phyloP scores from a whole-genome alignment of 2,329 filamentous ascomycete genomes.

The Calonectria leucothoes region DNA sequence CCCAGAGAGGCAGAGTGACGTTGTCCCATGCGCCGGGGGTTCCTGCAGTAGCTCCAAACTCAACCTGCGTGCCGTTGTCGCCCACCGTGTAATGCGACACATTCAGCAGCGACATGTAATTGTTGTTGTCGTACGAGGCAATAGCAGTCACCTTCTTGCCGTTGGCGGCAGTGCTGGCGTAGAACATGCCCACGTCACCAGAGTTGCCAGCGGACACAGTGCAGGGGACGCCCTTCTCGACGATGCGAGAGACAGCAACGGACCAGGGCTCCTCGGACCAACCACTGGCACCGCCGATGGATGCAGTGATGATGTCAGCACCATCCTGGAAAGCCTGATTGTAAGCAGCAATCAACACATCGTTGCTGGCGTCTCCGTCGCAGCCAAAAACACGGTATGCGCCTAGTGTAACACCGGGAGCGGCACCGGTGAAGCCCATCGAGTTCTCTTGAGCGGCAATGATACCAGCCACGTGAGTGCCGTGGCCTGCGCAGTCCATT shows the following conservation, averaged over 20 bases:
- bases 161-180: conserved; percentile 60
- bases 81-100: conserved; percentile 55
- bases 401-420: conserved; percentile 66
- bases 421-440: conserved; percentile 68
- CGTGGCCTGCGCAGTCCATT: conserved; percentile 68
- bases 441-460: conserved; percentile 68
- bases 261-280: conserved; percentile 66
- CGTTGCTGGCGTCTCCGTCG: conserved; percentile 60
- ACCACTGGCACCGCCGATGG: conserved; percentile 61
- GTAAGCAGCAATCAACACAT: conserved; percentile 69
- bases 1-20: conserved; percentile 61
- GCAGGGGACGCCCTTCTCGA: conserved; percentile 64
- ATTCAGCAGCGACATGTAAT: conserved; percentile 55
- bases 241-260: conserved; percentile 62
- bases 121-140: conserved; percentile 62
- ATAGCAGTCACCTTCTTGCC: conserved; percentile 61
- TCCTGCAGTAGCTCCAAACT: conserved; percentile 59
- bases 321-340: conserved; percentile 70
- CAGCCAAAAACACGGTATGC: conserved; percentile 70
- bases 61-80: conserved; percentile 38
- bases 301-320: conserved; percentile 67
- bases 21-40: conserved; percentile 55
- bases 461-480: conserved; percentile 72
- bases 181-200: conserved; percentile 60
- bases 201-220: conserved; percentile 64